Evolutionary conservation across 2,329 filamentous ascomycete genomes (phyloP).

Genomic region (Hymenoscyphus albidus): DNA sequence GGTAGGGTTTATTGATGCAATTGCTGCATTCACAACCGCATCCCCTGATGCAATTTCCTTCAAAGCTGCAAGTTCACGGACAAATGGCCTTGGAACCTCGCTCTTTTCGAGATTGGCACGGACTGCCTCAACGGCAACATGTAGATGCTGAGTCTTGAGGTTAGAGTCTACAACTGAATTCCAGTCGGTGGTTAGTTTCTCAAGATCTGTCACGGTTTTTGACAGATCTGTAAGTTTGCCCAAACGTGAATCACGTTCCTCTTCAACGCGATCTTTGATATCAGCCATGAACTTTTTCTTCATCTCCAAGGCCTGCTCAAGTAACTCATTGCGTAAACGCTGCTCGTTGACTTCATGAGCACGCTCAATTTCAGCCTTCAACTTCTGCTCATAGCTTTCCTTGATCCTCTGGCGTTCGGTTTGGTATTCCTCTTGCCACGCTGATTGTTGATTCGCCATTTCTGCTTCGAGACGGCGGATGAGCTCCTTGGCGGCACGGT

Average conservation of each 20-base stretch:
- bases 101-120: conserved; percentile 75
- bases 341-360: conserved; percentile 78
- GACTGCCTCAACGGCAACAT: conserved; percentile 92
- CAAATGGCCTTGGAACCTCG: conserved; percentile 74
- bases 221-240: conserved; percentile 81
- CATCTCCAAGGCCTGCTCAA: conserved; percentile 85
- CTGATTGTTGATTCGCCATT: conserved; percentile 74
- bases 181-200: conserved; percentile 84
- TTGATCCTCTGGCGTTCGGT: conserved; percentile 78
- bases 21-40: conserved; percentile 84
- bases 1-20: conserved; percentile 89
- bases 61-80: conserved; percentile 87
- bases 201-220: conserved; percentile 73
- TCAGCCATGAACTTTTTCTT: conserved; percentile 80
- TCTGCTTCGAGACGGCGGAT: conserved; percentile 80
- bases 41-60: conserved; percentile 87
- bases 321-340: conserved; percentile 75
- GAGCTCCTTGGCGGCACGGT: conserved; percentile 82
- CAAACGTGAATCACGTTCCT: conserved; percentile 81
- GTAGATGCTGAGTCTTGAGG: conserved; percentile 90
- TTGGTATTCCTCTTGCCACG: conserved; percentile 86
- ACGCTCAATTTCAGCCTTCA: conserved; percentile 73
- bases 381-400: conserved; percentile 72
- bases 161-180: conserved; percentile 86
- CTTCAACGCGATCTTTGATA: conserved; percentile 77